A percentile compares a stretch with the other conserved stretches of the same genome.
Evolutionary conservation across 768 basidiomycete species (phyloP).

Genomic region (Pleurotus citrinopileatus): DNA sequence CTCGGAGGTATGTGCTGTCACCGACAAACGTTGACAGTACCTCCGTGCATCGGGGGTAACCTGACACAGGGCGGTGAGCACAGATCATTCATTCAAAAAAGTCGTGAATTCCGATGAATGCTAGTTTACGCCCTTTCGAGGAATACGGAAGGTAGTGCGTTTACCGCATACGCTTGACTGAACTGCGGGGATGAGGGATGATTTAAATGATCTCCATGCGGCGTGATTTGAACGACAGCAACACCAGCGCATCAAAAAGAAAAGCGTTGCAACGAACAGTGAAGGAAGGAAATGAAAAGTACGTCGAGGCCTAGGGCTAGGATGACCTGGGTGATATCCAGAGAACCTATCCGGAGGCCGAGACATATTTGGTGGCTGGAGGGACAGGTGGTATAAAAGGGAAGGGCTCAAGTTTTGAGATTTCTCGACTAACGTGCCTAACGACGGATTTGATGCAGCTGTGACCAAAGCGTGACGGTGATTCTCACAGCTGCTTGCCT

Average conservation of each 20-base stretch:
- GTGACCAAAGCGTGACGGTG: slow-evolving; percentile 7
- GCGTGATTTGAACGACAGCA: not conserved
- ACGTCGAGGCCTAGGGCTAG: slow-evolving; percentile 2
- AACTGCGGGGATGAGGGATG: too few relatives aligned
- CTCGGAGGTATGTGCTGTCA: too few relatives aligned
- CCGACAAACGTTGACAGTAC: too few relatives aligned
- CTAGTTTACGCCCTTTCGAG: too few relatives aligned
- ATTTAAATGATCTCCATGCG: not conserved
- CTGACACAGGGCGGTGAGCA: too few relatives aligned
- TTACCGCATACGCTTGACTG: too few relatives aligned
- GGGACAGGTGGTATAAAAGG: not conserved
- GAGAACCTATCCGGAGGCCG: not conserved
- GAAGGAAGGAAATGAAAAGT: not conserved
- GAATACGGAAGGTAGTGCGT: too few relatives aligned
- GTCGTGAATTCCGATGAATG: too few relatives aligned
- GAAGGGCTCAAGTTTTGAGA: not conserved
- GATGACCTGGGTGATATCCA: slow-evolving; percentile 4
- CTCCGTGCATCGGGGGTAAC: too few relatives aligned
- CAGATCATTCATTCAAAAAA: too few relatives aligned
- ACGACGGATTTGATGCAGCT: slow-evolving; percentile 9
- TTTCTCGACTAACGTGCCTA: not conserved
- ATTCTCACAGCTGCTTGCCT: not conserved
- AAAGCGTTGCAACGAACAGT: not conserved
- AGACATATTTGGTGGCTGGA: not conserved
- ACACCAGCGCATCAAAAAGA: not conserved